These are phyloP conservation scores for Lojkania enalia DNA, from an alignment of 2,329 filamentous ascomycete species.

Conservation along the genomic window DNA sequence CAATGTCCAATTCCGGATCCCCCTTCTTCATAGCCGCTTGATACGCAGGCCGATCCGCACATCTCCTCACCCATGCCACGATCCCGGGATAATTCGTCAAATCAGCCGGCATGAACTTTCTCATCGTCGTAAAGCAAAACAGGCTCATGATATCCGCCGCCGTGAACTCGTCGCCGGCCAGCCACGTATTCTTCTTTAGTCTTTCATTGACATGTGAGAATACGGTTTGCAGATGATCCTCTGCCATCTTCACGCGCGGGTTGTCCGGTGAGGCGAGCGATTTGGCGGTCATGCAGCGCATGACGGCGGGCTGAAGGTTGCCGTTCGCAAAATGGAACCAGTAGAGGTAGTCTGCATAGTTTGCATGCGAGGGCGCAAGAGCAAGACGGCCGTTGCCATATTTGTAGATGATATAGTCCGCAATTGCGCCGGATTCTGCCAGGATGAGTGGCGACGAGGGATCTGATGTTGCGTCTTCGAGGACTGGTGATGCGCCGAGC, in stretches of 20 bases:
- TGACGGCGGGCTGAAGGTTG: constrained; percentile 45
- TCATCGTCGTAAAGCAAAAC: constrained; percentile 64
- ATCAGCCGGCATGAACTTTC: constrained; percentile 54
- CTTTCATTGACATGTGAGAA: constrained; percentile 55
- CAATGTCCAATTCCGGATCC: constrained; percentile 51
- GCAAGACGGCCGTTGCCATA: constrained; percentile 55
- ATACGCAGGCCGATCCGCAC: constrained; percentile 34
- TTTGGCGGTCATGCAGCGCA: constrained; percentile 31
- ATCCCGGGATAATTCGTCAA: constrained; percentile 37
- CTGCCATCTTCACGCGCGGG: constrained; percentile 42
- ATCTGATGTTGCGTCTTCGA: constrained; percentile 54
- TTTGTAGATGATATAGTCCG: constrained; percentile 64
- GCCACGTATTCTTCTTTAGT: constrained; percentile 54
- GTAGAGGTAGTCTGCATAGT: constrained; percentile 65
- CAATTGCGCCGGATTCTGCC: constrained; percentile 62
- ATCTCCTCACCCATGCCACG: constrained; percentile 32
- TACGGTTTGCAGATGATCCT: constrained; percentile 41
- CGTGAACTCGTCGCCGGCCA: constrained; percentile 65
- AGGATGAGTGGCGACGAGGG: constrained; percentile 55
- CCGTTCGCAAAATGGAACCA: constrained; percentile 63
- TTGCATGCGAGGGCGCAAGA: constrained; percentile 49
- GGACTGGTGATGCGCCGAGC: constrained; percentile 61
- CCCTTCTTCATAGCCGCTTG: constrained; percentile 59
- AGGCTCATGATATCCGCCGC: constrained; percentile 68
- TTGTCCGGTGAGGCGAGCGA: constrained; percentile 32